These are phyloP conservation scores for Posidonia australis DNA, from an alignment of 106 monocot genomes.

Conservation along the genomic window DNA sequence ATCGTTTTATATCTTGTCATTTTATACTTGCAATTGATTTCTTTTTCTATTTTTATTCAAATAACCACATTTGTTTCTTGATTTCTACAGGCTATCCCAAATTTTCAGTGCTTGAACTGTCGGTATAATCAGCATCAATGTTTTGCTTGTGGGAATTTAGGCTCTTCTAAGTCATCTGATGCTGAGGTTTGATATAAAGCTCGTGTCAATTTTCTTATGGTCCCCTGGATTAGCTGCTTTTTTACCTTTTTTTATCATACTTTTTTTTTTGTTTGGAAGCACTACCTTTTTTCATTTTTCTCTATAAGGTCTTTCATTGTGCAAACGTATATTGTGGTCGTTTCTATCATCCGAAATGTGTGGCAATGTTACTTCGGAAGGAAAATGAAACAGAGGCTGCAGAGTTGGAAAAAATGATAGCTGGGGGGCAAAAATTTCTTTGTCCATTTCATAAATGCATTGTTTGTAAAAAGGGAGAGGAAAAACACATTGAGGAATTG, in stretches of 20 bases:
- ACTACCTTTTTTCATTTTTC: slow-evolving; percentile 6
- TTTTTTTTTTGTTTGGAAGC: neutral
- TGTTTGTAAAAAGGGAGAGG: slow-evolving; percentile 64
- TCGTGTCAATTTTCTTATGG: no score
- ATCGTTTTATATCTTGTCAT: neutral
- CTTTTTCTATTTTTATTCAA: neutral
- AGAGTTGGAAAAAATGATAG: slow-evolving; percentile 43
- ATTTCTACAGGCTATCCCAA: slow-evolving; percentile 45
- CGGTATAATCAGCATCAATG: slow-evolving; percentile 61
- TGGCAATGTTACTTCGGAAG: slow-evolving; percentile 39
- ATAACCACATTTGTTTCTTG: neutral
- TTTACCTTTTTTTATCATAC: neutral
- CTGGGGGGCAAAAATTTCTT: slow-evolving; percentile 49
- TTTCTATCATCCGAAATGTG: slow-evolving; percentile 93
- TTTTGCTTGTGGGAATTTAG: slow-evolving; percentile 68
- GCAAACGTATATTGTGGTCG: slow-evolving; percentile 83
- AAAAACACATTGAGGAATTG: slow-evolving; percentile 42
- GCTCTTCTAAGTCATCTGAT: slow-evolving; percentile 39
- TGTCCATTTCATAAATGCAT: slow-evolving; percentile 81
- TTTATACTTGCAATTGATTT: neutral
- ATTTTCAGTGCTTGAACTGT: slow-evolving; percentile 71
- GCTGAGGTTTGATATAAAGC: slow-evolving; percentile 37
- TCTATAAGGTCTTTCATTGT: slow-evolving; percentile 52
- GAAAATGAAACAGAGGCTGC: slow-evolving; percentile 38
- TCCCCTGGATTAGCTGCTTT: neutral